Evolutionary conservation across 768 basidiomycete genomes (phyloP).

Genomic region (Myochromella boudieri): DNA sequence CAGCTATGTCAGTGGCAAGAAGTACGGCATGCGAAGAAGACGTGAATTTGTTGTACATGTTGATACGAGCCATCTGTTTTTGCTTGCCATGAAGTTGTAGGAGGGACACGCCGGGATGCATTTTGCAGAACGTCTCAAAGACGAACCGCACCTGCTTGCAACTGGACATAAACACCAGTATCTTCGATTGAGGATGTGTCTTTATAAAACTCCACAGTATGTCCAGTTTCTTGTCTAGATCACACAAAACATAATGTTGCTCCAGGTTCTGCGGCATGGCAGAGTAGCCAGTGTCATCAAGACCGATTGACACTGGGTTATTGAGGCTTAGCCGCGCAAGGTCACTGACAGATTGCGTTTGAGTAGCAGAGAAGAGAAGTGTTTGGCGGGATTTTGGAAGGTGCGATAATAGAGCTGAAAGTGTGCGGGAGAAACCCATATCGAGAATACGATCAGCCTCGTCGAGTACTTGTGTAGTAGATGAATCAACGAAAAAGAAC

Average conservation of each 20-base stretch:
- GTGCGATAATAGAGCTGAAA: slow-evolving; percentile 89
- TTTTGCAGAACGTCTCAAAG: slow-evolving; percentile 92
- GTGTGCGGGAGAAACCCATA: slow-evolving; percentile 89
- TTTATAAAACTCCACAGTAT: slow-evolving; percentile 94
- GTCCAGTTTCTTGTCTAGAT: slow-evolving; percentile 87
- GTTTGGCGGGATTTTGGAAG: slow-evolving; percentile 93
- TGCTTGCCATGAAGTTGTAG: slow-evolving; percentile 95
- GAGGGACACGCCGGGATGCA: slow-evolving; percentile 94
- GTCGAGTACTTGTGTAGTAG: slow-evolving; percentile 68
- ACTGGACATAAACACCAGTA: slow-evolving; percentile 90
- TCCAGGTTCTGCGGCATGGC: slow-evolving; percentile 78
- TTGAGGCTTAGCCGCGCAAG: slow-evolving; percentile 88
- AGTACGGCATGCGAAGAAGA: slow-evolving; percentile 80
- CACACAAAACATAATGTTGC: slow-evolving; percentile 84
- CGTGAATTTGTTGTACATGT: slow-evolving; percentile 84
- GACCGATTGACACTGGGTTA: slow-evolving; percentile 73
- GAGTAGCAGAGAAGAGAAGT: slow-evolving; percentile 94
- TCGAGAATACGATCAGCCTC: slow-evolving; percentile 97
- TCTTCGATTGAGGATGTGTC: slow-evolving; percentile 87
- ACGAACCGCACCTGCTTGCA: slow-evolving; percentile 98
- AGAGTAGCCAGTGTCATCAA: slow-evolving; percentile 48
- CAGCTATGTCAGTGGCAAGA: slow-evolving; percentile 95
- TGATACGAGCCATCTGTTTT: slow-evolving; percentile 86
- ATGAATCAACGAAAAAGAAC: slow-evolving; percentile 4
- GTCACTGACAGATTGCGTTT: slow-evolving; percentile 85